Conservation (phyloP, 495 filamentous ascomycete species). For the Xanthoparmelia taractica region DNA sequence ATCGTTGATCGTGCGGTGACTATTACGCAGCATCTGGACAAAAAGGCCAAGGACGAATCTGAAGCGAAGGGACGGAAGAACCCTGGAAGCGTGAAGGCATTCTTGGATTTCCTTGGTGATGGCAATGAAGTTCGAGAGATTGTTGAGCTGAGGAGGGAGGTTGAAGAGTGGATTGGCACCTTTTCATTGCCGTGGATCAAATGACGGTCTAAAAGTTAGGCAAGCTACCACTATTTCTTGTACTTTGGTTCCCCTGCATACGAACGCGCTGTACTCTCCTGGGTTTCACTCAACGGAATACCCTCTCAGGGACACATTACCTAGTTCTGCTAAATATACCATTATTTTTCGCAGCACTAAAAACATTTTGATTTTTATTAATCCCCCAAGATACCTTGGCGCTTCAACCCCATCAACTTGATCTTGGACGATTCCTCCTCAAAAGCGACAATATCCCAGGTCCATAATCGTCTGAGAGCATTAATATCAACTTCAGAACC, state of each 20-base stretch:
- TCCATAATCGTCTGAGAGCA: neutral
- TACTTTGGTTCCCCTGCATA: neutral
- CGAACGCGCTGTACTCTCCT: neutral
- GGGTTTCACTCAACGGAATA: slow-evolving; percentile 1
- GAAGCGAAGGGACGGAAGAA: slow-evolving; percentile 71
- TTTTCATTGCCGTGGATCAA: slow-evolving; percentile 81
- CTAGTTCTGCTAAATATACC: neutral
- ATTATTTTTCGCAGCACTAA: neutral
- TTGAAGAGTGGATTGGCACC: slow-evolving; percentile 91
- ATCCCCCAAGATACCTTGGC: neutral
- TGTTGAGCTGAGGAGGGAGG: slow-evolving; percentile 76
- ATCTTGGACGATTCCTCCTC: neutral
- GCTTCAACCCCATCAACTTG: neutral
- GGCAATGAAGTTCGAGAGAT: slow-evolving; percentile 82
- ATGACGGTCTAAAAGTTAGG: slow-evolving; percentile 25
- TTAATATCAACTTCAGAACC: neutral
- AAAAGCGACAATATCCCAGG: neutral
- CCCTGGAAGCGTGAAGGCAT: slow-evolving; percentile 70
- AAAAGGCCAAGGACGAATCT: slow-evolving; percentile 66
- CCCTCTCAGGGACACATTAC: neutral
- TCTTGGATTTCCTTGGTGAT: slow-evolving; percentile 72
- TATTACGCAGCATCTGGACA: slow-evolving; percentile 77
- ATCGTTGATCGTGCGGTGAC: slow-evolving; percentile 87
- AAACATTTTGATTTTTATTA: neutral
- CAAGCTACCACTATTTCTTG: neutral